A percentile compares a stretch with the other conserved stretches of the same genome.
phyloP scores from a whole-genome alignment of 1,139 yeast species.

The Citeromyces siamensis region DNA sequence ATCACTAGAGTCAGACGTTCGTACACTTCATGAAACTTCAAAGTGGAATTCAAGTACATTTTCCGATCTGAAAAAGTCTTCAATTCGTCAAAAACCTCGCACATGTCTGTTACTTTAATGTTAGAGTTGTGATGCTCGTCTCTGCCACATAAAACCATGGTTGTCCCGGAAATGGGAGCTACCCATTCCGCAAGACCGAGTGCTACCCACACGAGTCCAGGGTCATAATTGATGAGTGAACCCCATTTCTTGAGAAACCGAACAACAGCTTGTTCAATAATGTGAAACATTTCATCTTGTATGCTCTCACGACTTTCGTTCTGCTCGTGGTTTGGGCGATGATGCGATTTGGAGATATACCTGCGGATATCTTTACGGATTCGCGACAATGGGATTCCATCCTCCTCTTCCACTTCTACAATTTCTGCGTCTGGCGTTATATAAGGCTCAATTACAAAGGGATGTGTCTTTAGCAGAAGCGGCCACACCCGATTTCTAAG shows the following conservation, averaged over 20 bases:
- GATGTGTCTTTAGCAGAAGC: conserved; percentile 64
- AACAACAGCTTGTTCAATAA: conserved; percentile 47
- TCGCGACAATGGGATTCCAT: conserved; percentile 18
- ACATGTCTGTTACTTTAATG: conserved; percentile 25
- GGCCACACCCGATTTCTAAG: conserved; percentile 82
- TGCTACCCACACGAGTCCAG: conserved; percentile 81
- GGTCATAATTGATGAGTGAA: conserved; percentile 60
- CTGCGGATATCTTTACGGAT: conserved; percentile 39
- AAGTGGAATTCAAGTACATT: conserved; percentile 8
- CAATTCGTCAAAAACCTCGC: conserved; percentile 28
- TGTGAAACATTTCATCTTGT: conserved; percentile 42
- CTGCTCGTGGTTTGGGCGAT: conserved; percentile 13
- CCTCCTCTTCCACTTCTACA: conserved; percentile 11
- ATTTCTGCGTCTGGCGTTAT: conserved; percentile 29
- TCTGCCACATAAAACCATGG: conserved; percentile 24
- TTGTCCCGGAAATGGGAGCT: conserved; percentile 37
- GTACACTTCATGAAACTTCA: conserved; percentile 56
- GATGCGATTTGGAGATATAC: conserved; percentile 30
- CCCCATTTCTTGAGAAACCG: conserved; percentile 75
- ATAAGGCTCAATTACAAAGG: conserved; percentile 69
- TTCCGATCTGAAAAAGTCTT: conserved; percentile 7
- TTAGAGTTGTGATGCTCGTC: conserved; percentile 22
- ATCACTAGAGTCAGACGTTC: conserved; percentile 70
- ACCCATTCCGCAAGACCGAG: conserved; percentile 84
- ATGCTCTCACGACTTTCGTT: conserved; percentile 18